Evolutionary conservation across 2,329 filamentous ascomycete genomes (phyloP).

Genomic region (Pestalotiopsis fici): DNA sequence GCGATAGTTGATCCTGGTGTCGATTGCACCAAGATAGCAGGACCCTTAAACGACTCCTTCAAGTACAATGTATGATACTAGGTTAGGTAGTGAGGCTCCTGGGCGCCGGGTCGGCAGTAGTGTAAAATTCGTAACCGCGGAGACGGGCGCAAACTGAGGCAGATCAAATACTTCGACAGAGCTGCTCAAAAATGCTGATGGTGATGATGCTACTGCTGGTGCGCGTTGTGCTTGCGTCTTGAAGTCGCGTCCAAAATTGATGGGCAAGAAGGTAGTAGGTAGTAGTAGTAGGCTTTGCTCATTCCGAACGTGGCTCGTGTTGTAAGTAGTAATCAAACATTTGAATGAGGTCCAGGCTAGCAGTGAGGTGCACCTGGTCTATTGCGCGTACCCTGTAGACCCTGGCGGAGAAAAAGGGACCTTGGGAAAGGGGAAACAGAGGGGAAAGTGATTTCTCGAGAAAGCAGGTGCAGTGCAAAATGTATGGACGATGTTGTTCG

Average conservation of each 20-base stretch:
- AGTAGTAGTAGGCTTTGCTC: neutral
- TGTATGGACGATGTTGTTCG: neutral
- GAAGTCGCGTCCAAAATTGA: constrained; percentile 7
- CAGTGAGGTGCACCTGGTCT: neutral
- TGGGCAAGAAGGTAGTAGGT: neutral
- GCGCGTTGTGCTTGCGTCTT: neutral
- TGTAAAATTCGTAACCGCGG: no score
- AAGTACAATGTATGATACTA: neutral
- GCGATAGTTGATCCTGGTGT: neutral
- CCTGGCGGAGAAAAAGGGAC: neutral
- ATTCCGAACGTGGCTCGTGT: constrained; percentile 8
- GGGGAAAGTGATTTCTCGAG: neutral
- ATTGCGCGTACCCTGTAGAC: constrained; percentile 4
- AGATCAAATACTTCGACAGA: neutral
- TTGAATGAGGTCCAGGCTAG: constrained; percentile 9
- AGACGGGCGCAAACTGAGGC: neutral
- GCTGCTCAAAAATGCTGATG: neutral
- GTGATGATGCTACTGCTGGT: neutral
- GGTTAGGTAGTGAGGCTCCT: neutral
- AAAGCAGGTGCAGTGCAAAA: neutral
- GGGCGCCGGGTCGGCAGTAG: neutral
- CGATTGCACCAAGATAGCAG: neutral
- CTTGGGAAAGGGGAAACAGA: neutral
- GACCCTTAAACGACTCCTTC: neutral
- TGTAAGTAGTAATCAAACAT: constrained; percentile 9